Conservation (phyloP, 352 stramenopile species). For the Pythium folliculosum region DNA sequence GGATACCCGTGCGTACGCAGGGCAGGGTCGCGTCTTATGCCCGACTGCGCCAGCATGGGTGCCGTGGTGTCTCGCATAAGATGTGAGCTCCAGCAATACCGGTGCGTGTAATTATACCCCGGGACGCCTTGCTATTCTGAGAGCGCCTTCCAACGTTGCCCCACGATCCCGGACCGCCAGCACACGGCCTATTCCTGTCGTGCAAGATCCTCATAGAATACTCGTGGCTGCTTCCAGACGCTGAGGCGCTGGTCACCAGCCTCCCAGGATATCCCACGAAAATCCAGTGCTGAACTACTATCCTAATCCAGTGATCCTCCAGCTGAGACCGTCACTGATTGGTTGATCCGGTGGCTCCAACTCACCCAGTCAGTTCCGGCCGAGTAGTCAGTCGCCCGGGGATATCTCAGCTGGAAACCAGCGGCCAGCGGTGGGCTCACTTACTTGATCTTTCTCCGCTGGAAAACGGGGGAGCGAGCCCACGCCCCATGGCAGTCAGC, state of each 20-base stretch:
- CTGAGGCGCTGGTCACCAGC: too few relatives aligned
- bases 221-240: background rate
- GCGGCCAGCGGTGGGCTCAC: background rate
- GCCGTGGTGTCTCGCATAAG: background rate
- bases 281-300: background rate
- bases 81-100: too few relatives aligned
- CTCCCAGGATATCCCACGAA: too few relatives aligned
- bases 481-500: too few relatives aligned
- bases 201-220: background rate
- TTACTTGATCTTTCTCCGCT: background rate
- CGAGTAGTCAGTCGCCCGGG: too few relatives aligned
- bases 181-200: background rate
- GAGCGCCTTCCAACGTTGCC: background rate
- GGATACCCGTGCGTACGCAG: background rate
- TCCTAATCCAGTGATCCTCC: background rate
- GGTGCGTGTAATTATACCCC: background rate
- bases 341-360: background rate
- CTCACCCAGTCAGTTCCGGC: too few relatives aligned
- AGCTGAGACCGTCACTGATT: background rate
- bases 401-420: background rate
- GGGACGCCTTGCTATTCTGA: background rate
- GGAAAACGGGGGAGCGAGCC: background rate
- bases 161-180: background rate
- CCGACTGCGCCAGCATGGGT: background rate
- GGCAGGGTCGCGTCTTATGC: constrained; percentile 2